Evolutionary conservation across 2,329 filamentous ascomycete genomes (phyloP).

Genomic region (Aspergillus arachidicola): DNA sequence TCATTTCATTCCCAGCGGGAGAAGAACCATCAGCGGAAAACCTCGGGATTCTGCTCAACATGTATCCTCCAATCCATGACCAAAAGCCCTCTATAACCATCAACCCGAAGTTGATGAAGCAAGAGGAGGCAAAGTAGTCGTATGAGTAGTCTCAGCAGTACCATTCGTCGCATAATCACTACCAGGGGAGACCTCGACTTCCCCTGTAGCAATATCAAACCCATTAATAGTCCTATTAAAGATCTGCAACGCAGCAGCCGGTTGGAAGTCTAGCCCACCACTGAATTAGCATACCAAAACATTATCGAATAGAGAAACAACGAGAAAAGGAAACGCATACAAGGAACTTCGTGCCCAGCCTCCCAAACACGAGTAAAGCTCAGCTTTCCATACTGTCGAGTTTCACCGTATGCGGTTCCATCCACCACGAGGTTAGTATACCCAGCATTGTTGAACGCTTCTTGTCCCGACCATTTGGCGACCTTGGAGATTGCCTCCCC

Average conservation of each 20-base stretch:
- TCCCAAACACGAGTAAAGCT: slow-evolving; percentile 69
- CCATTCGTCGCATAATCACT: slow-evolving; percentile 44
- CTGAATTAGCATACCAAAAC: background rate
- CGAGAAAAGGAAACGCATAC: background rate
- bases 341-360: slow-evolving; percentile 66
- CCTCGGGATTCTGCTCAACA: background rate
- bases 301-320: background rate
- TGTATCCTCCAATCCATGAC: background rate
- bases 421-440: slow-evolving; percentile 74
- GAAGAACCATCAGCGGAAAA: too few species aligned
- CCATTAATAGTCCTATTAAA: slow-evolving; percentile 63
- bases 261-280: slow-evolving; percentile 47
- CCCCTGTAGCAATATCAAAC: slow-evolving; percentile 58
- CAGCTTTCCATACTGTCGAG: slow-evolving; percentile 75
- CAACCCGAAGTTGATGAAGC: background rate
- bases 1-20: too few species aligned
- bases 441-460: slow-evolving; percentile 65
- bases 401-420: slow-evolving; percentile 66
- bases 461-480: slow-evolving; percentile 52
- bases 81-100: background rate
- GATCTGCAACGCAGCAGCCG: slow-evolving; percentile 60
- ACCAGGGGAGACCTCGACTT: slow-evolving; percentile 29
- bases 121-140: slow-evolving; percentile 19
- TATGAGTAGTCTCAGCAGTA: slow-evolving; percentile 47
- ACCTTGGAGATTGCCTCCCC: slow-evolving; percentile 71